These are phyloP conservation scores for Boletus eberwhitei DNA, from an alignment of 768 basidiomycete genomes.

Conservation along the genomic window DNA sequence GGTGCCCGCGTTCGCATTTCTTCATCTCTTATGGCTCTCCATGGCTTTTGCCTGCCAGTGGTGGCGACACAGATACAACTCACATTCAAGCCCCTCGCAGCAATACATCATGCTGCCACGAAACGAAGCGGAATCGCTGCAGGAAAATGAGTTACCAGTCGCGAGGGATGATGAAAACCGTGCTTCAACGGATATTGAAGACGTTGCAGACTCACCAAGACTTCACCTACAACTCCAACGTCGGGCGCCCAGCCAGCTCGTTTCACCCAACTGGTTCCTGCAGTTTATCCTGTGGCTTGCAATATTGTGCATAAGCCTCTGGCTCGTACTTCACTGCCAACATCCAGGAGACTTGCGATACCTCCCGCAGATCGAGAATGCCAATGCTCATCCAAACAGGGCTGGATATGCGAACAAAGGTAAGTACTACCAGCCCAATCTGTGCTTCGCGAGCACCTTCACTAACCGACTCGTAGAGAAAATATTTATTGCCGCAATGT, in stretches of 20 bases:
- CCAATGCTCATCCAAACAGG: constrained; percentile 10
- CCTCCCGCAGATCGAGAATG: constrained; percentile 11
- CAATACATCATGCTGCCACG: constrained; percentile 10
- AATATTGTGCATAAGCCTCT: not conserved
- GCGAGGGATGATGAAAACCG: not conserved
- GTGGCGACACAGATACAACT: not conserved
- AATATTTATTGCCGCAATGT: constrained; percentile 32
- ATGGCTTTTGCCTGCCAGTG: not conserved
- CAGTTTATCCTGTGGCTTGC: constrained; percentile 9
- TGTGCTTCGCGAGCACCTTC: too few species aligned
- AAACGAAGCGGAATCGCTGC: constrained; percentile 5
- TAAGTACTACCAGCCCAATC: not conserved
- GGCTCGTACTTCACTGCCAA: constrained; percentile 1
- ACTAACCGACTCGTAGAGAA: constrained; percentile 3
- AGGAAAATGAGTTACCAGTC: not conserved
- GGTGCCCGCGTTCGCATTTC: constrained; percentile 8
- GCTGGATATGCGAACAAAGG: constrained; percentile 15
- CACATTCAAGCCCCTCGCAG: not conserved
- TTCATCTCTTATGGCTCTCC: constrained; percentile 8
- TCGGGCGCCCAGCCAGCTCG: not conserved
- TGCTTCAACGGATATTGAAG: not conserved
- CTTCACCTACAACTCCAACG: not conserved
- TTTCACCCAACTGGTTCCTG: not conserved
- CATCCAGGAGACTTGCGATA: constrained; percentile 12
- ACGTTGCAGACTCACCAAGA: not conserved